These are phyloP conservation scores for Vigna hirtella DNA, from an alignment of 306 rosid genomes.

Conservation along the genomic window DNA sequence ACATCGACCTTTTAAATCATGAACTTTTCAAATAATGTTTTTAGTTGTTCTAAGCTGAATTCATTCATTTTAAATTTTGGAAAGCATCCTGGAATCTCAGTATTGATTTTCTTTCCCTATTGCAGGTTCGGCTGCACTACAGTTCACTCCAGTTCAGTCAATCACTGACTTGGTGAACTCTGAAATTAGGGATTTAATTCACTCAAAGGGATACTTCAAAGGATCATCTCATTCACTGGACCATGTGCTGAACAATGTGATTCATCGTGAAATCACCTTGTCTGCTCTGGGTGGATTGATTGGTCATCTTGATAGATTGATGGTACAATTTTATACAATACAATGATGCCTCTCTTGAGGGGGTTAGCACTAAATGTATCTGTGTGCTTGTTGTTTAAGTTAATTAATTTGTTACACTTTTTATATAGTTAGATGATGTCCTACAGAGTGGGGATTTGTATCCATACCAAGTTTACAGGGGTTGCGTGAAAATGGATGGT, in stretches of 20 bases:
- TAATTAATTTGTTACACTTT: slow-evolving; percentile 38
- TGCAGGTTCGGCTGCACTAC: slow-evolving; percentile 71
- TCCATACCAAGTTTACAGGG: slow-evolving; percentile 82
- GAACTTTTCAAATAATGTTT: neutral
- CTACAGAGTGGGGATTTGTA: slow-evolving; percentile 75
- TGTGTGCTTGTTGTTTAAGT: slow-evolving; percentile 31
- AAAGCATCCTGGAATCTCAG: slow-evolving; percentile 24
- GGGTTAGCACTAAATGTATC: slow-evolving; percentile 13
- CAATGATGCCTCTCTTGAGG: slow-evolving; percentile 24
- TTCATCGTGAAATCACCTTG: slow-evolving; percentile 61
- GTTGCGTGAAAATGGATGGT: slow-evolving; percentile 97
- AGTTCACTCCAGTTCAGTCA: slow-evolving; percentile 70
- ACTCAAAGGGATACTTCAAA: slow-evolving; percentile 74
- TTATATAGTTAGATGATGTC: slow-evolving; percentile 75
- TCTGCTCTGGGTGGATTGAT: slow-evolving; percentile 85
- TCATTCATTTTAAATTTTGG: slow-evolving; percentile 10
- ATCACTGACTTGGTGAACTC: slow-evolving; percentile 58
- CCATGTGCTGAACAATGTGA: slow-evolving; percentile 55
- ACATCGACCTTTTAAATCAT: slow-evolving; percentile 15
- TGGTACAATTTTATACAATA: slow-evolving; percentile 62
- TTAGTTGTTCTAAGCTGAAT: slow-evolving; percentile 10
- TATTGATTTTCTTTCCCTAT: slow-evolving; percentile 41
- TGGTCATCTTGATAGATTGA: slow-evolving; percentile 82
- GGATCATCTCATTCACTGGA: slow-evolving; percentile 70
- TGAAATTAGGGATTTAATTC: slow-evolving; percentile 68